A percentile compares a stretch with the other conserved stretches of the same genome.
These are phyloP conservation scores for Pyronema omphalodes DNA, from an alignment of 495 filamentous ascomycete genomes.

Conservation along the genomic window DNA sequence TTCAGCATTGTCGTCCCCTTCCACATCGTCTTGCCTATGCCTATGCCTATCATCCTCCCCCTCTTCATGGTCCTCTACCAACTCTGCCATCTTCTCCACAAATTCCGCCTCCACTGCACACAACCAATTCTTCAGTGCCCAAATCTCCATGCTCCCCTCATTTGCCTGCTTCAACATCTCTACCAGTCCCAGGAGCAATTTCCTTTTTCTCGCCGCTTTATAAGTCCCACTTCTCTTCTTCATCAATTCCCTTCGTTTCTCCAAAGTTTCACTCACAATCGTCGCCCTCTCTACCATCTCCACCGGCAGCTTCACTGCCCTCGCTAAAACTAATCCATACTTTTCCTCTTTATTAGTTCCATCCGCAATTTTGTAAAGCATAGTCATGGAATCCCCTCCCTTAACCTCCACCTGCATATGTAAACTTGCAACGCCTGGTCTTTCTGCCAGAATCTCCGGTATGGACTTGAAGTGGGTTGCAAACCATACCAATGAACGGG, in stretches of 20 bases:
- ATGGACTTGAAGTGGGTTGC: constrained; percentile 82
- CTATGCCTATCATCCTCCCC: constrained; percentile 2
- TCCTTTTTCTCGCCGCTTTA: constrained; percentile 42
- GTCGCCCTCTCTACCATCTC: constrained; percentile 35
- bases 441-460: constrained; percentile 52
- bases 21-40: not conserved
- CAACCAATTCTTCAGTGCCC: constrained; percentile 44
- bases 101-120: constrained; percentile 60
- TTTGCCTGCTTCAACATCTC: constrained; percentile 57
- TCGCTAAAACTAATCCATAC: constrained; percentile 51
- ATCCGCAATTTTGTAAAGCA: constrained; percentile 64
- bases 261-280: constrained; percentile 44
- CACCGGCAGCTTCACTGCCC: constrained; percentile 52
- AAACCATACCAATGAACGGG: constrained; percentile 66
- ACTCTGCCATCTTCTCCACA: constrained; percentile 46
- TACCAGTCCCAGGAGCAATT: constrained; percentile 51
- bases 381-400: constrained; percentile 39
- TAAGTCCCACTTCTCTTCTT: constrained; percentile 40
- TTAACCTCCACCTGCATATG: constrained; percentile 57
- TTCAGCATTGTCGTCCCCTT: not conserved
- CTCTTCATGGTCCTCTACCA: constrained; percentile 27
- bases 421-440: constrained; percentile 57
- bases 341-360: constrained; percentile 53
- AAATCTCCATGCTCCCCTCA: constrained; percentile 48
- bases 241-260: constrained; percentile 37